Evolutionary conservation across 768 basidiomycete species (phyloP), one percentile per base, ranked within the genome.

Genomic region (Inosperma sp.): DNA sequence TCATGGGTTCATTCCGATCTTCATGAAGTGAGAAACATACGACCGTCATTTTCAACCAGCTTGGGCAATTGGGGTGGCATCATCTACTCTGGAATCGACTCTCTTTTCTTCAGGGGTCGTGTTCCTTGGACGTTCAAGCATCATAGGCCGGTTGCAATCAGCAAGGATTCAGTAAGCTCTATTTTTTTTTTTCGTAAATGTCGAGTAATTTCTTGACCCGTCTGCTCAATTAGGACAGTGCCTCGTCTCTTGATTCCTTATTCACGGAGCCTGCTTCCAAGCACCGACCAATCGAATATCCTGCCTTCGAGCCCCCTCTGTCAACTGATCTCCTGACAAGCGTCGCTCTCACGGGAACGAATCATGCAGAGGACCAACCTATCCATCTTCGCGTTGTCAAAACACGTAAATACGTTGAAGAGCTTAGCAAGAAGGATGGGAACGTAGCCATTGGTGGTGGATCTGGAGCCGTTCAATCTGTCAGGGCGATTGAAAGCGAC

Each of bases 311-410:
- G 63, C 82, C 93, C 2, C 89, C 92, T 6, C 73, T 98, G 12
- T 92, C 90, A 5, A 97, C 95, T 23, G 95, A 98, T 64, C 73
- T 99, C 60, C 75, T 98, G 65, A 98, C 92, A 0, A 88, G 87
- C 27, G 78, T 99, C 30, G 77, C 88, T 3, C 77, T 96, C 36
- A 96, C 95, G 6, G 90, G 88, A 0, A 97, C 95, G 13, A 95
- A 95, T 63, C 95, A 98, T 62, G 84, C 88, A n/a, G 95, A 99
- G 65, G 93, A 97, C 65, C 93, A 97, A 65, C 92, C 86, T 3
- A 73, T 91, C 12, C 96, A 99, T 68, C 73, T 98, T 41, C 77
- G 86, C 26, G 80, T 96, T 3, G 65, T 83, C 41, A 60, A 61
- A 25, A 73, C 70, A 1, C 49, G 40, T 1, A 58, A 62, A 25